Percentiles rank a stretch among this genome's conserved stretches.
Evolutionary conservation across 441 rosid species (phyloP).

Genomic region (Populus hybrid): DNA sequence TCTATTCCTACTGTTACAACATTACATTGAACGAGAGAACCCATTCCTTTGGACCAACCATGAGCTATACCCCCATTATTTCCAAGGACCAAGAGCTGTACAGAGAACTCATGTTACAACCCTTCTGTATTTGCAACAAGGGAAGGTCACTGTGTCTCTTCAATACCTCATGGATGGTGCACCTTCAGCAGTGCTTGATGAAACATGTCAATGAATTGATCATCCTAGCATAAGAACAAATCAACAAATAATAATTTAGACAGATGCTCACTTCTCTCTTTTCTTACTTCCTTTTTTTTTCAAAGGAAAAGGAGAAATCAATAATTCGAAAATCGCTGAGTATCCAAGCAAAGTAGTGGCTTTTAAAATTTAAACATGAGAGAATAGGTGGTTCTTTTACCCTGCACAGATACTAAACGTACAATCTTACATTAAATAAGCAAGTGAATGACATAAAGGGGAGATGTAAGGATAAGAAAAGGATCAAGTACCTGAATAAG

Average conservation of each 20-base stretch:
- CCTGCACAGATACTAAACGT: neutral
- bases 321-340: neutral
- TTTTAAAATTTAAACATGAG: neutral
- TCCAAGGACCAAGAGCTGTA: conserved; percentile 27
- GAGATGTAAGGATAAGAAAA: neutral
- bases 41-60: neutral
- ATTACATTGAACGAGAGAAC: neutral
- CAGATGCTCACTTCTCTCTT: neutral
- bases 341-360: too few relatives aligned
- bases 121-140: conserved; percentile 14
- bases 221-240: conserved; percentile 41
- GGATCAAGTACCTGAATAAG: conserved; percentile 53
- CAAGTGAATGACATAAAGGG: neutral
- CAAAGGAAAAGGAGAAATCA: neutral
- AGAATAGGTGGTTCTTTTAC: neutral
- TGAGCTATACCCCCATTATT: conserved; percentile 9
- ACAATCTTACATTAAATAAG: neutral
- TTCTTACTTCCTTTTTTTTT: neutral
- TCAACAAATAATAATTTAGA: neutral
- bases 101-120: conserved; percentile 25
- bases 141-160: conserved; percentile 8
- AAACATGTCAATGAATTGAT: conserved; percentile 58
- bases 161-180: conserved; percentile 35
- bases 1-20: conserved; percentile 2
- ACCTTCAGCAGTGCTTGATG: conserved; percentile 49